Evolutionary conservation across 2,329 filamentous ascomycete species (phyloP).

Genomic region (Sporothrix euskadiensis): DNA sequence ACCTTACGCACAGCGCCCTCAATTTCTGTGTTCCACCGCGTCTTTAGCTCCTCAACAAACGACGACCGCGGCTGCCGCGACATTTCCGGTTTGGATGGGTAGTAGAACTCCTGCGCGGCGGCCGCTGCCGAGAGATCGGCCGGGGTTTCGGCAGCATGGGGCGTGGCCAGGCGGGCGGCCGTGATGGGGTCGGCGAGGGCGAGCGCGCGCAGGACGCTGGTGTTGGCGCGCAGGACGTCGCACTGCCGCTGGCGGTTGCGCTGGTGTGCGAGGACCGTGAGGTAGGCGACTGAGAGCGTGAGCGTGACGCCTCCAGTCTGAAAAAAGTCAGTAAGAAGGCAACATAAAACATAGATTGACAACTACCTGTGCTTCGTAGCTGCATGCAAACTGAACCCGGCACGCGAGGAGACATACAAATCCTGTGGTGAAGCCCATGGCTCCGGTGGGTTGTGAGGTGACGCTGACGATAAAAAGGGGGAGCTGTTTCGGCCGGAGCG

Average conservation of each 20-base stretch:
- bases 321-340: not conserved
- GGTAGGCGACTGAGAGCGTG: slow-evolving; percentile 71
- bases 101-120: slow-evolving; percentile 28
- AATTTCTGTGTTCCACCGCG: slow-evolving; percentile 75
- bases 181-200: slow-evolving; percentile 47
- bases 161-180: slow-evolving; percentile 35
- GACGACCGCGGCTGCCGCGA: slow-evolving; percentile 55
- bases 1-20: slow-evolving; percentile 65
- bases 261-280: slow-evolving; percentile 69
- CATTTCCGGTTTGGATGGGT: slow-evolving; percentile 38
- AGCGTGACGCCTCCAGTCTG: slow-evolving; percentile 75
- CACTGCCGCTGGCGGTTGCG: slow-evolving; percentile 64
- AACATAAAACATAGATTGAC: not conserved
- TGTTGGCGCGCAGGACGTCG: slow-evolving; percentile 58
- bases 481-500: not conserved
- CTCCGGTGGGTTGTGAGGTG: not conserved
- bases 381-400: not conserved
- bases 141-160: slow-evolving; percentile 40
- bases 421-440: slow-evolving; percentile 72
- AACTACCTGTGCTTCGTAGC: not conserved
- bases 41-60: slow-evolving; percentile 68
- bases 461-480: not conserved
- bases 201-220: slow-evolving; percentile 55
- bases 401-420: slow-evolving; percentile 55
- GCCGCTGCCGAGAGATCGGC: slow-evolving; percentile 17